phyloP scores from a whole-genome alignment of 139 green algal genomes.

The Spirogloea muscicola region DNA sequence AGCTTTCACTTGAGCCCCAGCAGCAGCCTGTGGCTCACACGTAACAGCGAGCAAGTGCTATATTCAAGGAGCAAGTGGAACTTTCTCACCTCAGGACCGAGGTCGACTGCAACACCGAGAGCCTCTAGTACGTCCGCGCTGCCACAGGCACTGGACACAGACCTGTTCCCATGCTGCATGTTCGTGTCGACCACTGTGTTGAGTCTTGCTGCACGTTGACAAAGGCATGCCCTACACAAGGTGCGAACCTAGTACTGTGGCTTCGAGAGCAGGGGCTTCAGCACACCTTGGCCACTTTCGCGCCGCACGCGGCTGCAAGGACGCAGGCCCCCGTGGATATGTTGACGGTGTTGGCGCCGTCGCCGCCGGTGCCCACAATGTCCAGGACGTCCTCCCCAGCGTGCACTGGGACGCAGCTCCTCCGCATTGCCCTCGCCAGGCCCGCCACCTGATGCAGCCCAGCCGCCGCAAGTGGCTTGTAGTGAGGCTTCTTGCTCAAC shows the following conservation, averaged over 20 bases:
- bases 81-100: conserved; percentile 83
- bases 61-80: too few relatives aligned
- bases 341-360: conserved; percentile 96
- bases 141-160: conserved; percentile 89
- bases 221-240: too few relatives aligned
- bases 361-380: conserved; percentile 97
- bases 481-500: too few relatives aligned
- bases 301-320: conserved; percentile 88
- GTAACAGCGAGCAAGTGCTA: too few relatives aligned
- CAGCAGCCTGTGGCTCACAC: too few relatives aligned
- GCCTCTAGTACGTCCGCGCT: conserved; percentile 88
- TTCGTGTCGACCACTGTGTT: too few relatives aligned
- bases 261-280: too few relatives aligned
- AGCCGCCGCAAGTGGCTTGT: too few relatives aligned
- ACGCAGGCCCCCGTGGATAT: conserved; percentile 94
- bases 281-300: conserved; percentile 88
- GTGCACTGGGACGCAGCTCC: conserved; percentile 59
- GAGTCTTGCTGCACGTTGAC: too few relatives aligned
- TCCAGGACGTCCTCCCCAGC: conserved; percentile 66
- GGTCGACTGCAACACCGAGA: conserved; percentile 83
- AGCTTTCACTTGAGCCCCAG: too few relatives aligned
- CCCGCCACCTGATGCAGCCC: conserved; percentile 63
- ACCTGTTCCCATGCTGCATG: conserved; percentile 86
- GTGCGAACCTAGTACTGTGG: too few relatives aligned
- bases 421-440: conserved; percentile 79